Conservation (phyloP, 768 basidiomycete species). For the Psilocybe tampanensis region DNA sequence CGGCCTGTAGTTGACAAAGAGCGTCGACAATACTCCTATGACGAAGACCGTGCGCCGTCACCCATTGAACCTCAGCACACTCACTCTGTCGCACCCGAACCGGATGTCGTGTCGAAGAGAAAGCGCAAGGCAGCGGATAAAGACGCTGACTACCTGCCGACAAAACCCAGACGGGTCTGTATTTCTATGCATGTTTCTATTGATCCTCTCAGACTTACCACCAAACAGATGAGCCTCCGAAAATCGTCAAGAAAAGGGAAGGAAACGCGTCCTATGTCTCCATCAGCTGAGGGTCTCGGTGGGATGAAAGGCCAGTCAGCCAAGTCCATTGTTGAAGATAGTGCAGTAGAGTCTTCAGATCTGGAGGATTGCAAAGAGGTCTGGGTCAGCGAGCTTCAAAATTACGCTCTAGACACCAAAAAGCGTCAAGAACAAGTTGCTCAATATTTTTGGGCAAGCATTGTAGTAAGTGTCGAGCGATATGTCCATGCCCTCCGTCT, state of each 20-base stretch:
- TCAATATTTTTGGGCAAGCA: constrained; percentile 70
- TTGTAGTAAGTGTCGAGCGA: constrained; percentile 47
- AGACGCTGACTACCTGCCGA: constrained; percentile 25
- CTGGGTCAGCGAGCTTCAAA: constrained; percentile 70
- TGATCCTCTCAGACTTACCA: neutral
- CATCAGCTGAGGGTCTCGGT: constrained; percentile 26
- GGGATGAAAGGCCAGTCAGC: constrained; percentile 27
- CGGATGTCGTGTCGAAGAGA: constrained; percentile 26
- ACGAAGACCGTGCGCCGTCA: constrained; percentile 19
- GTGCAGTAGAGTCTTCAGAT: constrained; percentile 67
- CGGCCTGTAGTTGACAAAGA: constrained; percentile 17
- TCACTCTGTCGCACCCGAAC: constrained; percentile 19
- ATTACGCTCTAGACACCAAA: constrained; percentile 72
- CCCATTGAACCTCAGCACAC: constrained; percentile 17
- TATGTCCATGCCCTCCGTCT: neutral
- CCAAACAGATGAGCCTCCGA: constrained; percentile 25
- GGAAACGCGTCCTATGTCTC: constrained; percentile 31
- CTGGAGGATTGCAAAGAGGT: constrained; percentile 80
- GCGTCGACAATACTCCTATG: constrained; percentile 20
- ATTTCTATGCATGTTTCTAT: neutral
- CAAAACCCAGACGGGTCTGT: constrained; percentile 26
- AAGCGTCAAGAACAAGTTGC: constrained; percentile 74
- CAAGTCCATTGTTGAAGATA: constrained; percentile 40
- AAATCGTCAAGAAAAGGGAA: constrained; percentile 28
- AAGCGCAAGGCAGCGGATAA: constrained; percentile 25